Conservation (phyloP, 2,329 filamentous ascomycete species). For the Fonsecaea monophora region DNA sequence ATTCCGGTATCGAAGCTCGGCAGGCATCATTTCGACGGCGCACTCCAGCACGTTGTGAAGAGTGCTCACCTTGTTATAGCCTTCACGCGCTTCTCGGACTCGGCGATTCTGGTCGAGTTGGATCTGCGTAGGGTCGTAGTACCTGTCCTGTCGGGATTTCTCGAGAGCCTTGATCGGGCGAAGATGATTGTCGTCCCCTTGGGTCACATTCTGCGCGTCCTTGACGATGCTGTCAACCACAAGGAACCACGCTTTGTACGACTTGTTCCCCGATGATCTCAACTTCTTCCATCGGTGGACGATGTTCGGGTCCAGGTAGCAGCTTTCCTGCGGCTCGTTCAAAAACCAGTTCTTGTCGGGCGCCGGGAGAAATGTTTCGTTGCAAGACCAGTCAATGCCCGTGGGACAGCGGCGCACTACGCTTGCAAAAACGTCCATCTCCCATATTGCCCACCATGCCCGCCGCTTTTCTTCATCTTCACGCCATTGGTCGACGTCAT, state of each 20-base stretch:
- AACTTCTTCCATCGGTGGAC: constrained; percentile 46
- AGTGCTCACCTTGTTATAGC: not conserved
- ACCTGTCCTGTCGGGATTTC: not conserved
- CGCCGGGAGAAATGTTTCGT: constrained; percentile 48
- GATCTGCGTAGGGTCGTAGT: not conserved
- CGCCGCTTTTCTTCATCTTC: constrained; percentile 48
- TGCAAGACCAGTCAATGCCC: constrained; percentile 48
- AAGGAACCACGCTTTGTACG: constrained; percentile 50
- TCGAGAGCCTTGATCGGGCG: constrained; percentile 36
- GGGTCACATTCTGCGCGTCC: constrained; percentile 47
- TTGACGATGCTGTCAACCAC: constrained; percentile 51
- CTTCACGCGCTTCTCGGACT: not conserved
- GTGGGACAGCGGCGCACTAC: constrained; percentile 50
- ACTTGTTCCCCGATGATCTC: constrained; percentile 43
- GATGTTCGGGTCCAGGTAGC: constrained; percentile 44
- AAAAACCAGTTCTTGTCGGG: constrained; percentile 47
- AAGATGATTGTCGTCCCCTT: too few species aligned
- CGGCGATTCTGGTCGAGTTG: not conserved
- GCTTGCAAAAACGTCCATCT: constrained; percentile 53
- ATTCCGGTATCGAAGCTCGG: not conserved
- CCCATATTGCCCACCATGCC: constrained; percentile 53
- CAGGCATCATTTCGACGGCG: not conserved
- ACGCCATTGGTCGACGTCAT: constrained; percentile 37
- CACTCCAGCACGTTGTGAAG: constrained; percentile 1
- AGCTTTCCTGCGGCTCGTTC: constrained; percentile 38